Percentiles rank a stretch among this genome's conserved stretches.
These are phyloP conservation scores for Alternaria arborescens DNA, from an alignment of 2,329 filamentous ascomycete genomes.

Conservation along the genomic window DNA sequence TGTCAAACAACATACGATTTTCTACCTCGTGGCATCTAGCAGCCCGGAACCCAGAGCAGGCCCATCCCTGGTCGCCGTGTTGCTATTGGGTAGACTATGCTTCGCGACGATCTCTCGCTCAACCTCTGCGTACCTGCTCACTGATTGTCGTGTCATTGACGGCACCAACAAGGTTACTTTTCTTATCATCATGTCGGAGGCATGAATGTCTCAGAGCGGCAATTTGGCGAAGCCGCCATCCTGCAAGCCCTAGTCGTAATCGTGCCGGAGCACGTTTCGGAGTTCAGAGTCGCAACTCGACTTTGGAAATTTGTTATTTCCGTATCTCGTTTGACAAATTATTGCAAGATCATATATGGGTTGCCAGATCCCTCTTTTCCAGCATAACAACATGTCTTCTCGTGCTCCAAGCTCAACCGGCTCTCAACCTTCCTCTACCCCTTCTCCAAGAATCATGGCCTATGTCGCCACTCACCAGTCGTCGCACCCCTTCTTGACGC, in stretches of 20 bases:
- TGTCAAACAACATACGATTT: slow-evolving; percentile 26
- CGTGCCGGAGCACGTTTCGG: slow-evolving; percentile 12
- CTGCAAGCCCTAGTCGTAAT: slow-evolving; percentile 6
- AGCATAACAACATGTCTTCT: slow-evolving; percentile 23
- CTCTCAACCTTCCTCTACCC: slow-evolving; percentile 30
- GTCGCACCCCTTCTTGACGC: slow-evolving; percentile 40
- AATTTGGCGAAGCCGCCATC: slow-evolving; percentile 10
- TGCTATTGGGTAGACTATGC: slow-evolving; percentile 21
- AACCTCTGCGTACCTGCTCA: not conserved
- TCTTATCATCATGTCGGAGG: slow-evolving; percentile 4
- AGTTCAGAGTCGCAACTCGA: not conserved
- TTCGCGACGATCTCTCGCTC: slow-evolving; percentile 5
- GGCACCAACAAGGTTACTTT: not conserved
- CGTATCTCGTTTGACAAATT: slow-evolving; percentile 29
- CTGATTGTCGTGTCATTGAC: slow-evolving; percentile 5
- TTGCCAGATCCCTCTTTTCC: not conserved
- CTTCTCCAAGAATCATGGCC: slow-evolving; percentile 30
- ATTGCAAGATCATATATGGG: slow-evolving; percentile 22
- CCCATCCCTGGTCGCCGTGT: not conserved
- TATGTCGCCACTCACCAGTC: slow-evolving; percentile 24
- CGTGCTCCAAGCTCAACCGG: slow-evolving; percentile 20
- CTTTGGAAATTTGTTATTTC: slow-evolving; percentile 2
- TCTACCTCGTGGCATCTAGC: slow-evolving; percentile 1
- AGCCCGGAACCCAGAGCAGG: slow-evolving; percentile 9
- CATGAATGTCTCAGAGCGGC: not conserved